phyloP scores from a whole-genome alignment of 78 protist species.

The Dictyostelium discoideum region DNA sequence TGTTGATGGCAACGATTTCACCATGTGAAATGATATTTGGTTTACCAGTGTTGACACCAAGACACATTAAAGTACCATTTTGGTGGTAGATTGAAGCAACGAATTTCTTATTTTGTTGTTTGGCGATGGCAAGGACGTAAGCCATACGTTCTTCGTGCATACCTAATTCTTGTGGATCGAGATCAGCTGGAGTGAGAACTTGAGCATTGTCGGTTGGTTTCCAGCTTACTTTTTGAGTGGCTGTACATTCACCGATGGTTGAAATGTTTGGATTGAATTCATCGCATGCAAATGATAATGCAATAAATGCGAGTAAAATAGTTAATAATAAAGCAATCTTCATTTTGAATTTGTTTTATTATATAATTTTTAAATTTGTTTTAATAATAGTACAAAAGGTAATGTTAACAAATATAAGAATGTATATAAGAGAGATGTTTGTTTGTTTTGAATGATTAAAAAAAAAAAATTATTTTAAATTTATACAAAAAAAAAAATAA shows the following conservation, averaged over 20 bases:
- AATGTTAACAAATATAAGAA: too few relatives aligned
- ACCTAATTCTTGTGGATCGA: conserved; percentile 10
- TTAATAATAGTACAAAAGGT: too few relatives aligned
- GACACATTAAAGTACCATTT: conserved; percentile 13
- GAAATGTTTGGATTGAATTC: conserved; percentile 7
- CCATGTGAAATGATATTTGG: conserved; percentile 75
- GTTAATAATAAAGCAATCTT: neutral
- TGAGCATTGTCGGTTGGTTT: neutral
- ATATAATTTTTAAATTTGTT: too few relatives aligned
- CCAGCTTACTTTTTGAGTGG: neutral
- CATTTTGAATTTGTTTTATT: neutral
- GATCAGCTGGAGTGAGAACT: conserved; percentile 41
- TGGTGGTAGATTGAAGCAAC: conserved; percentile 43
- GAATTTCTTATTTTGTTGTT: conserved; percentile 24
- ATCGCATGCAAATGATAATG: neutral
- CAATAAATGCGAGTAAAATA: neutral
- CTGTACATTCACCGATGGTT: conserved; percentile 12
- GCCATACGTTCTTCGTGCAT: conserved; percentile 52
- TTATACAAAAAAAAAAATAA: too few relatives aligned
- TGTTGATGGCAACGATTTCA: conserved; percentile 70
- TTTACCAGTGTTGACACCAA: conserved; percentile 64
- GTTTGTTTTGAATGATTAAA: too few relatives aligned
- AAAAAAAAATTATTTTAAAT: too few relatives aligned
- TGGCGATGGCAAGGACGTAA: conserved; percentile 5
- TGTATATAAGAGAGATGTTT: too few relatives aligned